These are phyloP conservation scores for Rhizophagus clarus DNA, from an alignment of 192 early-diverging fungal species.

Conservation along the genomic window DNA sequence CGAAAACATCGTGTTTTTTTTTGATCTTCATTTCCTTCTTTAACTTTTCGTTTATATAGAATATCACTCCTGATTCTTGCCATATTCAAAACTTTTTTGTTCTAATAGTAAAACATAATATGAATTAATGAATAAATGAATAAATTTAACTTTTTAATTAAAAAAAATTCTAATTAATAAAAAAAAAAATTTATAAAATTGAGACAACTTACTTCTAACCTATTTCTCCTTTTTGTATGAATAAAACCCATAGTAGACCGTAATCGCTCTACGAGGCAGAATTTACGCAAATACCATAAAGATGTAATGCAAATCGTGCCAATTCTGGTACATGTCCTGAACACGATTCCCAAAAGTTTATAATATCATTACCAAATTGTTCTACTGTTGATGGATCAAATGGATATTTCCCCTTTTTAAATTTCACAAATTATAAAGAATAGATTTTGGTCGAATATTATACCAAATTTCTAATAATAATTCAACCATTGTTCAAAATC, in stretches of 20 bases:
- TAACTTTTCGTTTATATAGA: neutral
- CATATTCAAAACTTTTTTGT: neutral
- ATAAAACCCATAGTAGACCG: neutral
- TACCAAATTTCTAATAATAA: slow-evolving; percentile 21
- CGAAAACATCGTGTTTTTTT: neutral
- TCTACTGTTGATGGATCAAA: slow-evolving; percentile 1
- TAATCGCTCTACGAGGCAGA: neutral
- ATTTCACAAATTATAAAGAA: slow-evolving; percentile 16
- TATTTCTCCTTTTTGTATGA: neutral
- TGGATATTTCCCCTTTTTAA: slow-evolving; percentile 9
- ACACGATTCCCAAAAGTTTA: neutral
- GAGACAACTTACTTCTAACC: neutral
- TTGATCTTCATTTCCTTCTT: neutral
- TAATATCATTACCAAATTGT: slow-evolving; percentile 6
- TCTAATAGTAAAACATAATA: too few species aligned
- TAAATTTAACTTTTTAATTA: neutral
- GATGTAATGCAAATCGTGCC: neutral
- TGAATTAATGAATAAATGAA: neutral
- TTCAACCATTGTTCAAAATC: slow-evolving; percentile 2
- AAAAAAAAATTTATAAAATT: neutral
- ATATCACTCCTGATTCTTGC: neutral
- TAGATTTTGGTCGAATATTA: slow-evolving; percentile 2
- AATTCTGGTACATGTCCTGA: neutral
- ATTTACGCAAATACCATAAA: neutral
- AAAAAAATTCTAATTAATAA: neutral